Conservation (phyloP, 2,329 filamentous ascomycete genomes). For the Cadophora gregata region DNA sequence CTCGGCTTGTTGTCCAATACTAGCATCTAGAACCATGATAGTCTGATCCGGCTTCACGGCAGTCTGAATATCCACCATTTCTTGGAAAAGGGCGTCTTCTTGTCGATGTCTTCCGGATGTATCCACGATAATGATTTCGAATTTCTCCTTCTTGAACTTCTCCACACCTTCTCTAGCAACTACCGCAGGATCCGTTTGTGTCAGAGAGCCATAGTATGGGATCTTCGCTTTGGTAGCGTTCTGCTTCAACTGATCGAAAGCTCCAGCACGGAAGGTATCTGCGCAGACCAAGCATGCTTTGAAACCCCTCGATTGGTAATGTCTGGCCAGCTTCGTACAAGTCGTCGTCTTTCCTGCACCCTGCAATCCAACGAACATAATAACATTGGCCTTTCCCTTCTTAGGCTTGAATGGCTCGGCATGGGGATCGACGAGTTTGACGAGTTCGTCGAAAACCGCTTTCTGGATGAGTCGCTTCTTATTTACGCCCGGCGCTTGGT, state of each 20-base stretch:
- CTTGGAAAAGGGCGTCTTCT: slow-evolving; percentile 92
- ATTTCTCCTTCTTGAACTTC: slow-evolving; percentile 98
- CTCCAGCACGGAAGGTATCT: slow-evolving; percentile 97
- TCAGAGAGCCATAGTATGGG: slow-evolving; percentile 95
- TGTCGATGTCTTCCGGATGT: slow-evolving; percentile 95
- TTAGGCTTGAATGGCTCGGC: slow-evolving; percentile 95
- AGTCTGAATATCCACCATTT: slow-evolving; percentile 95
- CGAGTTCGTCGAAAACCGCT: slow-evolving; percentile 95
- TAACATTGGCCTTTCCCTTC: slow-evolving; percentile 94
- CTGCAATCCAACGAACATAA: slow-evolving; percentile 99
- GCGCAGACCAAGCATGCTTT: slow-evolving; percentile 94
- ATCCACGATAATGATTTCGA: slow-evolving; percentile 98
- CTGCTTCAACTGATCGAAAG: slow-evolving; percentile 98
- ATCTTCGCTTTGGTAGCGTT: slow-evolving; percentile 99
- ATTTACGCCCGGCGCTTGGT: slow-evolving; percentile 88
- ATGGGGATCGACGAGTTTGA: slow-evolving; percentile 94
- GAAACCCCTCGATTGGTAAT: slow-evolving; percentile 94
- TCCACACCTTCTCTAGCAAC: slow-evolving; percentile 96
- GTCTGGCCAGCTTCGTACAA: slow-evolving; percentile 93
- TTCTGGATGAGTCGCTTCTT: slow-evolving; percentile 99
- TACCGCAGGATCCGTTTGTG: slow-evolving; percentile 92
- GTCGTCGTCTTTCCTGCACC: slow-evolving; percentile 98
- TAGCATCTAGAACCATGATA: slow-evolving; percentile 96
- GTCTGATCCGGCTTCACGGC: slow-evolving; percentile 94
- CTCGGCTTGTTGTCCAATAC: slow-evolving; percentile 95